Base-by-base conservation (phyloP, 192 early-diverging fungal species). In the Umbelopsis sp. region DNA sequence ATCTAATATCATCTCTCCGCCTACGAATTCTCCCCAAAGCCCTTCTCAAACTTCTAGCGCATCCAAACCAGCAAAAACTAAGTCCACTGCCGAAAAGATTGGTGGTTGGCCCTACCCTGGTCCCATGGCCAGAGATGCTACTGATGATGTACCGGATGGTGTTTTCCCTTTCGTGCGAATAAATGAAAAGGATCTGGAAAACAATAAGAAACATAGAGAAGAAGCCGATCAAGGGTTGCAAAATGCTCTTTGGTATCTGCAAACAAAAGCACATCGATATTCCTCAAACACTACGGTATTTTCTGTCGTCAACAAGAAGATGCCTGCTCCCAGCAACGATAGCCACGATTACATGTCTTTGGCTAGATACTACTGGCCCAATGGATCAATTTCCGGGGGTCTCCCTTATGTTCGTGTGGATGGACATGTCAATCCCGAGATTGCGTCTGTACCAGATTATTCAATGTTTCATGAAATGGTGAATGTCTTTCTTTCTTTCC, bases 291-390 rank as follows among this genome's bases (percentile, higher is more conserved):
- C 47, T 0, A 72, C 77, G 2, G 79, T 84, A n/a, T 86, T 84
- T 72, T 84, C 85, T 3, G 88, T 90, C 36, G 80, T 73, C 10
- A 68, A 73, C 71, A 88, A 89, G 71, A 38, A 75, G 20, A 75
- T 77, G 47, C 62, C 76, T n/a, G 72, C 84, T 20, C 82, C 85
- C 0, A 84, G 86, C 16, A 65, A 59, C 3, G 75, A 85, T 49
- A 72, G 70, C 21, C 88, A 90, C 65, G 87, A 90, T 66, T 90
- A 82, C 73, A 79, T 82, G 34, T 87, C 86, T 11, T 78, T 88
- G 32, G 84, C 85, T 10, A 75, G 82, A 29, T 86, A 88, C 77
- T 90, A 77, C 69, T 88, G 86, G 87, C 88, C 86, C 10, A 74
- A 84, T 70, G 45, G 41, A 41, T 73, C 68, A 34, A 49, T 53